Evolutionary conservation across 805 yeast genomes (phyloP).

Genomic region (Metschnikowia aberdeeniae): DNA sequence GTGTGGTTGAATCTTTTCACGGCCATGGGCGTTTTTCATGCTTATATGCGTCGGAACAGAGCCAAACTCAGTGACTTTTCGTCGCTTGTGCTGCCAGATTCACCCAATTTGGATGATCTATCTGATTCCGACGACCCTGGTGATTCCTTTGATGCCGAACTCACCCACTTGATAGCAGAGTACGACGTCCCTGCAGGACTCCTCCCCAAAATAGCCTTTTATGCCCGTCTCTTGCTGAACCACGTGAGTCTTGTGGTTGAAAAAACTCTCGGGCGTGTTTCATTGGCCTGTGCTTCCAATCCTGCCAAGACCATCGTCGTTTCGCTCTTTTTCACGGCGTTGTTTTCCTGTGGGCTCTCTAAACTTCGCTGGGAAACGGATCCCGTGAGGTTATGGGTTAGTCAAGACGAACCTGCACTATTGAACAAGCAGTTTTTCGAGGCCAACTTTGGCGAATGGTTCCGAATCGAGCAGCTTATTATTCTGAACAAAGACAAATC

Average conservation of each 20-base stretch:
- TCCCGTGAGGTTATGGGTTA: conserved; percentile 89
- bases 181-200: neutral
- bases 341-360: conserved; percentile 50
- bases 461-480: conserved; percentile 80
- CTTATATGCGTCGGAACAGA: conserved; percentile 20
- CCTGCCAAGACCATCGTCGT: conserved; percentile 40
- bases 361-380: conserved; percentile 62
- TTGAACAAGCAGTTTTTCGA: conserved; percentile 69
- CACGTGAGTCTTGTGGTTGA: conserved; percentile 17
- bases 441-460: conserved; percentile 84
- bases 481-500: conserved; percentile 56
- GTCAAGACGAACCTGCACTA: conserved; percentile 66
- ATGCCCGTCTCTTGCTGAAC: neutral
- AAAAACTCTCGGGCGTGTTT: conserved; percentile 45
- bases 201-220: neutral
- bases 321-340: conserved; percentile 30
- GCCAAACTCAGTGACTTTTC: conserved; percentile 5
- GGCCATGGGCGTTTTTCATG: conserved; percentile 42
- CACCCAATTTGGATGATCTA: neutral
- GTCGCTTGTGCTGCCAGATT: too few species aligned
- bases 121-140: neutral
- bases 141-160: conserved; percentile 3
- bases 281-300: conserved; percentile 54
- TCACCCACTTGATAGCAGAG: conserved; percentile 2
- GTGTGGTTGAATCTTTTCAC: conserved; percentile 40